Evolutionary conservation across 306 rosid genomes (phyloP), one percentile per base, ranked within the genome.

Genomic region (Begonia peltatifolia): DNA sequence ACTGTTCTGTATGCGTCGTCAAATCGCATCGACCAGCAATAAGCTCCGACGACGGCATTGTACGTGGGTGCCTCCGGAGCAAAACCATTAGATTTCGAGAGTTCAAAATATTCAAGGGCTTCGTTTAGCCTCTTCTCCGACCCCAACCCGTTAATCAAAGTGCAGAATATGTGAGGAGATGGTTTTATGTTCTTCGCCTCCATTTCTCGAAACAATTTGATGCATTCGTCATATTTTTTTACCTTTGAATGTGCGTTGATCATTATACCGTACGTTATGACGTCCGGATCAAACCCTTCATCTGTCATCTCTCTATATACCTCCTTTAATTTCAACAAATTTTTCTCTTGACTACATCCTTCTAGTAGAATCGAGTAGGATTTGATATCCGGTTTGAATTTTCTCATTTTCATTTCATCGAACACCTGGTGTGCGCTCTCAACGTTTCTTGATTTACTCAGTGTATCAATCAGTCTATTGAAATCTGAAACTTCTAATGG

Each of bases 1-100:
- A 79, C 74, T 47, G 62, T 63, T 60, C 69, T 64, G 11, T 65
- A 77, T 3, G 77, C 95, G 57, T 82, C 84, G 15, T 61, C 14
- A 62, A 79, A 73, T 55, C 17, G 55, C 84, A 68, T 58, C 16
- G 86, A 68, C 82, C 78, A 71, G 58, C 97, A 82, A 16, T 84
- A 88, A 65, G 97, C 87, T 62, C 95, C 95, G 50, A 88, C 77
- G 16, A 88, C 66, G 65, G 97, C 97, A 73, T 84, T 84, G 20
- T 77, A 88, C 6, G 97, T 88, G 8, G 88, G 85, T 13, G 63
- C 69, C 53, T 84, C 97, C 0, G 71, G 79, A 0, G 55, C 55
- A 52, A 79, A 81, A 42, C 93, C 95, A 49, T 63, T 53, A 16
- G 61, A 64, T 71, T 81, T 81, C 11, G 60, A 82, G 52, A 44